Percentiles rank a stretch among this genome's conserved stretches.
These are phyloP conservation scores for Pterulicium gracile DNA, from an alignment of 1,284 basidiomycete genomes.

Conservation along the genomic window DNA sequence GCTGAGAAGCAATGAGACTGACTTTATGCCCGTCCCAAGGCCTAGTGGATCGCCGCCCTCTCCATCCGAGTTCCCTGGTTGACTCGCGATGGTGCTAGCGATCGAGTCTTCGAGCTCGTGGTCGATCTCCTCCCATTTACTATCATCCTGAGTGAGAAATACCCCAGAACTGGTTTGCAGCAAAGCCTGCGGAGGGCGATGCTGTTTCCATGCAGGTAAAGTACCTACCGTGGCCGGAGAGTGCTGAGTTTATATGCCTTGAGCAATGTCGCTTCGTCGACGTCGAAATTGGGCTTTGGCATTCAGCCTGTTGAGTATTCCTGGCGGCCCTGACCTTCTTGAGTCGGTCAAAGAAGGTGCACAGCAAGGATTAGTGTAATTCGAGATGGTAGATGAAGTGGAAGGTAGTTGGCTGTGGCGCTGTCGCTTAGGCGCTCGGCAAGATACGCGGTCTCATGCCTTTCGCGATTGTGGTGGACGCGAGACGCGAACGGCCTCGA, in stretches of 20 bases:
- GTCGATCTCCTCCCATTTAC: conserved; percentile 75
- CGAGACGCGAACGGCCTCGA: too few species aligned
- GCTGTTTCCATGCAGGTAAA: conserved; percentile 1
- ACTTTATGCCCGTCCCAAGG: conserved; percentile 53
- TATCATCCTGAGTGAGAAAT: too few species aligned
- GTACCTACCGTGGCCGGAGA: conserved; percentile 52
- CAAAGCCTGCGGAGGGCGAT: conserved; percentile 3
- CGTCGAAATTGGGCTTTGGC: conserved; percentile 49
- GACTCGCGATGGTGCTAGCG: conserved; percentile 42
- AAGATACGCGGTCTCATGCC: too few species aligned
- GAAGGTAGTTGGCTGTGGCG: too few species aligned
- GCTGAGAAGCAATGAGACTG: too few species aligned
- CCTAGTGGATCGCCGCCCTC: conserved; percentile 47
- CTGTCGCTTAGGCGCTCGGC: too few species aligned
- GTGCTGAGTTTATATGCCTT: conserved; percentile 66
- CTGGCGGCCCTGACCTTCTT: too few species aligned
- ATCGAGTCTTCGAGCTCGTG: conserved; percentile 64
- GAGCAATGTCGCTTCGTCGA: conserved; percentile 65
- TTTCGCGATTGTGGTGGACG: too few species aligned
- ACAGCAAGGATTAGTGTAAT: too few species aligned
- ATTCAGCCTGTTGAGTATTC: too few species aligned
- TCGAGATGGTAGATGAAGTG: too few species aligned
- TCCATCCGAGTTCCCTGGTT: conserved; percentile 40
- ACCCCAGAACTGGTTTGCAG: background rate
- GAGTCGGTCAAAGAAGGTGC: too few species aligned